Evolutionary conservation across 129 eudicot genomes (phyloP), one percentile per base, ranked within the genome.

Genomic region (Scalesia atractyloides): DNA sequence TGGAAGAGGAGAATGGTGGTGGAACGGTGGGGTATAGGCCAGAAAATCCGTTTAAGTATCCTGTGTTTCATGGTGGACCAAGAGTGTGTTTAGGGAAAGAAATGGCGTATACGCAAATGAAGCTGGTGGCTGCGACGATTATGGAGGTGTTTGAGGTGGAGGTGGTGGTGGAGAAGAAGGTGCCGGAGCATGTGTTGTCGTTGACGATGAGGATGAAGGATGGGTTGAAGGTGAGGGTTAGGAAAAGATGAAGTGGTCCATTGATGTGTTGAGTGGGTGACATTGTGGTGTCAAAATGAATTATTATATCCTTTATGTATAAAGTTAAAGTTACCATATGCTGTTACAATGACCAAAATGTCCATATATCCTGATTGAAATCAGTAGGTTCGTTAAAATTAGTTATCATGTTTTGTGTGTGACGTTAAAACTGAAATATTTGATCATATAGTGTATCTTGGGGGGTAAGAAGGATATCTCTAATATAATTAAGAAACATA

Each of bases 51-150:
- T 93, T 84, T 68, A 78, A 68, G 72, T 87, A 65, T 73, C 91
- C 98, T 64, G 86, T 86, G 11, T 93, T 93, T 64, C 86, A 89
- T 48, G 96, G 86, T 8, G 98, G 96, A 1, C 88, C 90, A 6
- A 84, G 98, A 70, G 65, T 85, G 44, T 93, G 98, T 72, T 75
- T 90, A 0, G 98, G 98, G 46, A 89, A 82, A 68, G 96, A 93
- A 2, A 87, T 93, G 97, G 96, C 97, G 16, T 89, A 83, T 72
- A 82, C 84, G 12, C 98, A 93, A 77, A 93, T 93, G 98, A 93
- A 93, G 80, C 60, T 86, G 30, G 79, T 93, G 20, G 98, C 88
- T 0, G 97, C 98, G 2, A 73, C 83, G 11, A 73, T 93, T 5
- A 64, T 93, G 3, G 90, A 87, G 53, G 76, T 61, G 67, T 89